phyloP scores from a whole-genome alignment of 495 filamentous ascomycete genomes.

The Neurospora cerealis region DNA sequence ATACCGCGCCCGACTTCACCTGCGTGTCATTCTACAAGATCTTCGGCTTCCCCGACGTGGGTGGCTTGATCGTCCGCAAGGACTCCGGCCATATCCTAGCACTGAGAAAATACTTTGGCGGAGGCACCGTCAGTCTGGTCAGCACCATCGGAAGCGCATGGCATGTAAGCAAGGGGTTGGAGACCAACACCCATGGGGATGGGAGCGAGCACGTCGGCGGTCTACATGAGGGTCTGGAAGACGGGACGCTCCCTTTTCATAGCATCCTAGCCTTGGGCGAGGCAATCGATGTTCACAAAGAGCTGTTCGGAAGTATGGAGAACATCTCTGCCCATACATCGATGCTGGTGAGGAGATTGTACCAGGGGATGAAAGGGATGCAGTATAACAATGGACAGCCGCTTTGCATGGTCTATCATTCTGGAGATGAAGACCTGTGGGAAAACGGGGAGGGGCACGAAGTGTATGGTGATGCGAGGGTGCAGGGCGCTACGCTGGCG shows the following conservation, averaged over 20 bases:
- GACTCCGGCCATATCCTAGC: slow-evolving; percentile 51
- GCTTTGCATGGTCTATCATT: slow-evolving; percentile 53
- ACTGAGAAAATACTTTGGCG: slow-evolving; percentile 63
- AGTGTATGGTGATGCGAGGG: slow-evolving; percentile 43
- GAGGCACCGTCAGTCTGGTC: slow-evolving; percentile 67
- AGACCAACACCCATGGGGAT: slow-evolving; percentile 3
- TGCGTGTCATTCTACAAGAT: slow-evolving; percentile 73
- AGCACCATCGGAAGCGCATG: slow-evolving; percentile 48
- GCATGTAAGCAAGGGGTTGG: slow-evolving; percentile 49
- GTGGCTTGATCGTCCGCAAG: slow-evolving; percentile 57
- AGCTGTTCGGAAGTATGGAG: slow-evolving; percentile 52
- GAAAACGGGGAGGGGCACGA: background rate
- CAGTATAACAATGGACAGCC: slow-evolving; percentile 48
- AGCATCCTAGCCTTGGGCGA: slow-evolving; percentile 60
- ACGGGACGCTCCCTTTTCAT: slow-evolving; percentile 73
- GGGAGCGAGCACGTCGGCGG: background rate
- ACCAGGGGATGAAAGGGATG: slow-evolving; percentile 40
- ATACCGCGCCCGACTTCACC: slow-evolving; percentile 59
- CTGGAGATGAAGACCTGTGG: slow-evolving; percentile 20
- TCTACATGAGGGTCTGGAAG: slow-evolving; percentile 60
- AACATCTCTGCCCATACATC: slow-evolving; percentile 54
- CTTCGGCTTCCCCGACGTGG: slow-evolving; percentile 71
- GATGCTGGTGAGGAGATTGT: slow-evolving; percentile 42
- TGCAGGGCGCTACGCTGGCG: slow-evolving; percentile 62
- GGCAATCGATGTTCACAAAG: slow-evolving; percentile 55